Evolutionary conservation across 345 rosid species (phyloP), one percentile per base, ranked within the genome.

Genomic region (Combretum micranthum): DNA sequence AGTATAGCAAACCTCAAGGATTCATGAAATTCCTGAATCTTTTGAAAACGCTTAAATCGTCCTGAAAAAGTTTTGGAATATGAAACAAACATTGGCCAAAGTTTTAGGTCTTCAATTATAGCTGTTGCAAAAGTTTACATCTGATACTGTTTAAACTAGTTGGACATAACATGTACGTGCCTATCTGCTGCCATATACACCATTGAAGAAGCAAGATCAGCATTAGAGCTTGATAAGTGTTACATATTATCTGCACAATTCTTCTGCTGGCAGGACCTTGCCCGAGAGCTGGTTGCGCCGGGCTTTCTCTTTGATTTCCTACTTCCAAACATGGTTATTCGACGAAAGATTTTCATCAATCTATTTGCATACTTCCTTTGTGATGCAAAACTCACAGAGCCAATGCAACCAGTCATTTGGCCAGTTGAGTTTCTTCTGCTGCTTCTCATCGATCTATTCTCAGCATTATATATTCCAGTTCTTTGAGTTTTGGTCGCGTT

Each of bases 331-430:
- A 73, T 61, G 48, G 72, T 62, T 23, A 78, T 59, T 56, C 70
- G 56, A 20, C 80, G 64, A 42, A 81, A 64, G 16, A 72, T 53
- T 51, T 55, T 69, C 60, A 79, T 56, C 32, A 84, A 48, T 72
- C 80, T 77, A 45, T 60, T 63, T 4, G 73, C 81, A 50, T 72
- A 80, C 59, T 67, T 76, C 63, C 93, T 80, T 17, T 80, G 84
- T 8, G 84, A 78, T 56, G 81, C 57, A 60, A 85, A 75, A 60
- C 69, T 85, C 63, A 74, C 75, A 25, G 84, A 72, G 58, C 78
- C 78, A 32, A 75, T 80, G 75, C 83, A 80, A 42, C 84, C 72
- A 1, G 77, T 71, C 66, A 70, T 69, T 67, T 80, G 76, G 53
- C 87, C 89, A 8, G 59, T 46, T 20, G 81, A 55, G 69, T 77